Percentiles rank a stretch among this genome's conserved stretches.
These are phyloP conservation scores for Dioscorea zingiberensis DNA, from an alignment of 106 monocot genomes.

Conservation along the genomic window DNA sequence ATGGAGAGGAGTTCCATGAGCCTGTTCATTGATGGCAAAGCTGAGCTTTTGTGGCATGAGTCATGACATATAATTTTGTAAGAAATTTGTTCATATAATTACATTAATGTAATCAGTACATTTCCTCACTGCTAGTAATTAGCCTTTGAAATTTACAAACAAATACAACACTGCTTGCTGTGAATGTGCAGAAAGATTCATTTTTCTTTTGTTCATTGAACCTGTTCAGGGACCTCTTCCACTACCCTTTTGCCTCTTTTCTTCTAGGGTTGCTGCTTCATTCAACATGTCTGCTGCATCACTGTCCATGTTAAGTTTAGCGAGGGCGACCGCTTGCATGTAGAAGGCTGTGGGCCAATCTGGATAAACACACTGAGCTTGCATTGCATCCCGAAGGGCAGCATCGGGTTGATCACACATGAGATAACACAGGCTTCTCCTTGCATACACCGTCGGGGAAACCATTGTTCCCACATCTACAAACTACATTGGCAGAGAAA, in stretches of 20 bases:
- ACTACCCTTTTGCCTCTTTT: slow-evolving; percentile 37
- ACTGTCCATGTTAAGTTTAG: slow-evolving; percentile 55
- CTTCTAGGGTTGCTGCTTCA: slow-evolving; percentile 48
- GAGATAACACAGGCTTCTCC: slow-evolving; percentile 55
- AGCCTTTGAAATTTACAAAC: no score
- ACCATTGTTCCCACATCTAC: slow-evolving; percentile 64
- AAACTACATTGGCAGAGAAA: slow-evolving; percentile 19
- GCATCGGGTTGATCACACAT: slow-evolving; percentile 64
- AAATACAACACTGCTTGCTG: no score
- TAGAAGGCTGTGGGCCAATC: slow-evolving; percentile 77
- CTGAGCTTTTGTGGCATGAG: slow-evolving; percentile 64
- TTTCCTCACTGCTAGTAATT: no score
- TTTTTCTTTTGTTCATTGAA: no score
- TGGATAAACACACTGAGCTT: slow-evolving; percentile 53
- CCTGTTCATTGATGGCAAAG: slow-evolving; percentile 94
- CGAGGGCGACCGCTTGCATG: slow-evolving; percentile 63
- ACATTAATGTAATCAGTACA: no score
- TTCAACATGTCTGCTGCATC: slow-evolving; percentile 64
- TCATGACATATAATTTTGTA: no score
- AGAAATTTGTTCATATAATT: no score
- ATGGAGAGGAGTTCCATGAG: slow-evolving; percentile 99
- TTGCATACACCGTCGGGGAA: slow-evolving; percentile 57
- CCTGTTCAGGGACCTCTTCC: no score
- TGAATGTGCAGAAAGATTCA: no score
- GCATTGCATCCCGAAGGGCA: slow-evolving; percentile 67